Evolutionary conservation across 1,139 yeast species (phyloP).

Genomic region (Protomyces arabidopsidicola): DNA sequence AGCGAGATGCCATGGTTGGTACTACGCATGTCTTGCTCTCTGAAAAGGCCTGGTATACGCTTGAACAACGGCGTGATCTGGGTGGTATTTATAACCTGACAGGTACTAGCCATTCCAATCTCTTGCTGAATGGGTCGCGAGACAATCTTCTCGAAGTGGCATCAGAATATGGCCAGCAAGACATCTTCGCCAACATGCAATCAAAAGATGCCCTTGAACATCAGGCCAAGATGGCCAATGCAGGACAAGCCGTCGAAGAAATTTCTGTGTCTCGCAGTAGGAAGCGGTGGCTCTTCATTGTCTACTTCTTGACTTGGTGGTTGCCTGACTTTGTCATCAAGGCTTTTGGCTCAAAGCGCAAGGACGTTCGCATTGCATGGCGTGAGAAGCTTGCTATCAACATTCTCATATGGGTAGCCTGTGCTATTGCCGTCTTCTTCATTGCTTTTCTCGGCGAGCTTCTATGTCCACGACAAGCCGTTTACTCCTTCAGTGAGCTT

Average conservation of each 20-base stretch:
- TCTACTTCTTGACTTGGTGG: conserved; percentile 44
- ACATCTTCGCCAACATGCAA: neutral
- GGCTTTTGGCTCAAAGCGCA: conserved; percentile 39
- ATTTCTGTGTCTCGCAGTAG: conserved; percentile 35
- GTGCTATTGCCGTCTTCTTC: conserved; percentile 40
- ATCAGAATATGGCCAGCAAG: neutral
- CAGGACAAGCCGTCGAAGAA: neutral
- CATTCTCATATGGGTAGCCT: conserved; percentile 43
- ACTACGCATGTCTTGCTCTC: conserved; percentile 44
- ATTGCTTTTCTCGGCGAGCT: conserved; percentile 44
- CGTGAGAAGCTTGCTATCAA: conserved; percentile 46
- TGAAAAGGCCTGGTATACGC: conserved; percentile 37
- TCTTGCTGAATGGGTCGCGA: neutral
- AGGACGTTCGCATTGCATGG: conserved; percentile 45
- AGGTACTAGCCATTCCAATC: neutral
- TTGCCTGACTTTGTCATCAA: conserved; percentile 42
- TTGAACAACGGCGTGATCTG: neutral
- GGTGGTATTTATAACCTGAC: neutral
- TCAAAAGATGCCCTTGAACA: neutral
- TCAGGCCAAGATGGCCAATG: neutral
- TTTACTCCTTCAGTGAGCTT: conserved; percentile 40
- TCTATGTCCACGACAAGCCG: conserved; percentile 44
- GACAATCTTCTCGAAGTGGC: neutral
- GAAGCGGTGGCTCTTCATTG: conserved; percentile 42
- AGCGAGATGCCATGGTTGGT: conserved; percentile 43